Percentiles rank a stretch among this genome's conserved stretches.
Conservation (phyloP, 179 eudicot genomes). For the Spergularia azorica region DNA sequence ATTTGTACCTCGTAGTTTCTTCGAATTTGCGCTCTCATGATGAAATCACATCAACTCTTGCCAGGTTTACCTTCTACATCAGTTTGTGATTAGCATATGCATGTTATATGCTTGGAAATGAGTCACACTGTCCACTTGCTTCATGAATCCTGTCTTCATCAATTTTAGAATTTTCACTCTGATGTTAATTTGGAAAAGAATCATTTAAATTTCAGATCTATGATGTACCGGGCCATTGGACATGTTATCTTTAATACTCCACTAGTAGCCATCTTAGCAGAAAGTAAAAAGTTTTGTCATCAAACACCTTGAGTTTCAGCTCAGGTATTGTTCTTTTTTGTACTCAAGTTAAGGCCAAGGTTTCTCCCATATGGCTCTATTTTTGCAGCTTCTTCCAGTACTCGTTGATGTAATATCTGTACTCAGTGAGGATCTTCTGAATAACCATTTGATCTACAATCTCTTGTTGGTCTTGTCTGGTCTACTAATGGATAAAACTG, state of each 20-base stretch:
- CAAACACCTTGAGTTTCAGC: not conserved
- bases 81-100: not conserved
- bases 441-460: slow-evolving; percentile 65
- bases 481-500: slow-evolving; percentile 62
- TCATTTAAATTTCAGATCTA: slow-evolving; percentile 49
- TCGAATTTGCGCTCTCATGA: not conserved
- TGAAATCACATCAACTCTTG: not conserved
- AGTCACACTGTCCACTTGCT: not conserved
- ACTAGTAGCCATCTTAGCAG: slow-evolving; percentile 62
- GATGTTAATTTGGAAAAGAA: not conserved
- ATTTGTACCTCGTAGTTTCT: not conserved
- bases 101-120: slow-evolving; percentile 3
- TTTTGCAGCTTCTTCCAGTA: slow-evolving; percentile 72
- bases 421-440: slow-evolving; percentile 56
- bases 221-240: slow-evolving; percentile 77
- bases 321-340: not conserved
- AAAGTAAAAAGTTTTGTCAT: slow-evolving; percentile 65
- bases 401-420: slow-evolving; percentile 58
- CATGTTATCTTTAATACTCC: slow-evolving; percentile 71
- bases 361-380: not conserved
- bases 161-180: not conserved
- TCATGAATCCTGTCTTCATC: not conserved
- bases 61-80: too few species aligned
- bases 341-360: not conserved
- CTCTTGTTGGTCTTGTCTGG: slow-evolving; percentile 84